Evolutionary conservation across 495 filamentous ascomycete genomes (phyloP).

Genomic region (Bathelium albidoporum): DNA sequence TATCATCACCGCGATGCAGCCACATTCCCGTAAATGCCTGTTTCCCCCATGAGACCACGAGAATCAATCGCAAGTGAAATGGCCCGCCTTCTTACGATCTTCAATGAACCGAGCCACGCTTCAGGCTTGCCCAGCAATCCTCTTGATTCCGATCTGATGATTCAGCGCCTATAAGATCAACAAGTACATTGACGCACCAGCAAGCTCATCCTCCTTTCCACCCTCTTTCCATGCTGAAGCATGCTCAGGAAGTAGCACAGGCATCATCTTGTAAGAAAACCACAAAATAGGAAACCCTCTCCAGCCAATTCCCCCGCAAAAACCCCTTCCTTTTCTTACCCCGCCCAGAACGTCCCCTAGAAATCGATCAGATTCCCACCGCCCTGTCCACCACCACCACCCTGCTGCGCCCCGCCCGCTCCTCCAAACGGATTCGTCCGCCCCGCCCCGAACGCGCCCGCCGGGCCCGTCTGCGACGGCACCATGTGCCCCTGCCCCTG

Average conservation of each 20-base stretch:
- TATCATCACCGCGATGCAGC: neutral
- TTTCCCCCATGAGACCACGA: neutral
- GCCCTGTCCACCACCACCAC: slow-evolving; percentile 20
- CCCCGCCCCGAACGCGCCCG: slow-evolving; percentile 41
- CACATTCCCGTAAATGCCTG: neutral
- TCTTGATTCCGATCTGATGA: neutral
- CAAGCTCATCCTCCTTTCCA: neutral
- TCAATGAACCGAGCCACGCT: neutral
- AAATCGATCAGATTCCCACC: slow-evolving; percentile 87
- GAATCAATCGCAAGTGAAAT: neutral
- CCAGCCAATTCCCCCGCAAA: no score
- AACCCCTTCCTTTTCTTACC: no score
- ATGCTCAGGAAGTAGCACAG: no score
- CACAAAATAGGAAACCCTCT: no score
- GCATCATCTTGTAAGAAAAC: no score
- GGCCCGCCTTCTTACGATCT: neutral
- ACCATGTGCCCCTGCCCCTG: slow-evolving; percentile 37
- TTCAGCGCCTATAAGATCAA: neutral
- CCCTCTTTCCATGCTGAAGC: neutral
- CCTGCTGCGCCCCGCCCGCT: slow-evolving; percentile 35
- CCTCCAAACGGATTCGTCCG: slow-evolving; percentile 32
- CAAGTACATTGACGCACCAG: no score
- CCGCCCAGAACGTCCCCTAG: no score
- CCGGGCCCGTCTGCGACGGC: slow-evolving; percentile 72
- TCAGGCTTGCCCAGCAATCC: neutral